Base-by-base conservation (phyloP, 345 rosid species). In the Cochlearia excelsa region DNA sequence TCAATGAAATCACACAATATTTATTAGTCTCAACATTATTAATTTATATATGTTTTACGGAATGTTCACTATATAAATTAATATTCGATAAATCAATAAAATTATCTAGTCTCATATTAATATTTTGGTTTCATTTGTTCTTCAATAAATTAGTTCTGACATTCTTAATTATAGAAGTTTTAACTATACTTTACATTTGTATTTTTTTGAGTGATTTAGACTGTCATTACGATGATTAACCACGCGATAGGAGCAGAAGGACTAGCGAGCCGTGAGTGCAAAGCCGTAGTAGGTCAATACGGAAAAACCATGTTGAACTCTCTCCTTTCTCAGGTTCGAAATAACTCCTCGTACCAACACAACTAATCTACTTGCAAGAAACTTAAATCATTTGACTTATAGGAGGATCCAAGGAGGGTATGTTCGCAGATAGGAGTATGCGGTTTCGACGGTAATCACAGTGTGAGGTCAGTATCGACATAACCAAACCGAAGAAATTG, bases 201-300 rank as follows among this genome's bases (percentile, higher is more conserved):
- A 0, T 9, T 54, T 46, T 4, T 57, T 26, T n/a, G 3, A 51
- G 51, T 71, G 34, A 70, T 16, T 16, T 16, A 89, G 96, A 65
- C 76, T 40, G 55, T 89, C 47, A 80, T 89, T 70, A 65, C 95
- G 37, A 84, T 84, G 81, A 84, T 84, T 63, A 89, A 89, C 68
- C 87, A 79, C 62, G 97, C 87, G 51, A 89, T 89, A 57, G 97
- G 95, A 73, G 91, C 97, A 9, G 62, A 80, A 41, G 97, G 95
- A 50, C 46, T 86, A 37, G 80, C 73, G 39, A 86, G 91, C 83
- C 87, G 72, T 31, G 87, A 89, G 57, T 84, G 97, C 81, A 84
- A 84, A 74, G 39, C 77, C 3, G 75, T 89, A 39, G 83, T 86
- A 63, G 74, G 73, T 40, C 76, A 82, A 56, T 89, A 86, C 46